Evolutionary conservation across 2,329 filamentous ascomycete species (phyloP).

Genomic region (Aspergillus tubingensis): DNA sequence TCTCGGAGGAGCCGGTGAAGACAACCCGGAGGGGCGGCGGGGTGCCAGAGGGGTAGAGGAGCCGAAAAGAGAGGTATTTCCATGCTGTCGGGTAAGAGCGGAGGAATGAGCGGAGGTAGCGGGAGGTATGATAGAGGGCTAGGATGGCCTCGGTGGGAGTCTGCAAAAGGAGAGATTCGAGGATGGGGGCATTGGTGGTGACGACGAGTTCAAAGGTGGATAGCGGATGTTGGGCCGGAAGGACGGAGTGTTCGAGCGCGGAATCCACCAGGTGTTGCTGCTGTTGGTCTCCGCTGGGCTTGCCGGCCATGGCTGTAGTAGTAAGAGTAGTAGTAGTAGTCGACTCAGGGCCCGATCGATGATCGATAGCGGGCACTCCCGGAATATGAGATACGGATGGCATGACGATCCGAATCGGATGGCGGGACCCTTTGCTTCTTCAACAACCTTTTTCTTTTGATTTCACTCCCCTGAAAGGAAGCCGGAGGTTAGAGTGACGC

Average conservation of each 20-base stretch:
- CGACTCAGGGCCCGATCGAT: conserved; percentile 14
- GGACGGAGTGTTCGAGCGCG: conserved; percentile 24
- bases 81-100: conserved; percentile 61
- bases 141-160: conserved; percentile 59
- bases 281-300: conserved; percentile 20
- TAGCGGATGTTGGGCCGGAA: conserved; percentile 33
- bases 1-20: conserved; percentile 35
- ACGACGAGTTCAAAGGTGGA: conserved; percentile 57
- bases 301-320: conserved; percentile 2
- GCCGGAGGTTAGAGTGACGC: conserved; percentile 28
- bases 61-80: conserved; percentile 61
- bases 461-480: conserved; percentile 7
- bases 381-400: conserved; percentile 17
- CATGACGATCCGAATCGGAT: conserved; percentile 12
- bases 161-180: conserved; percentile 61
- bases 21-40: conserved; percentile 35
- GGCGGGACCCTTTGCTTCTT: background rate
- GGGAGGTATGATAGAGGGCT: conserved; percentile 60
- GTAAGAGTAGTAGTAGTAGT: background rate
- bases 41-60: conserved; percentile 46
- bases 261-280: conserved; percentile 29
- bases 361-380: conserved; percentile 11
- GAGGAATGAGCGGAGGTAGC: conserved; percentile 57
- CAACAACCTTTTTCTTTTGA: conserved; percentile 7
- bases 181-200: conserved; percentile 58